A percentile compares a stretch with the other conserved stretches of the same genome.
These are phyloP conservation scores for Pseudogymnoascus sp. DNA, from an alignment of 2,329 filamentous ascomycete species.

Conservation along the genomic window DNA sequence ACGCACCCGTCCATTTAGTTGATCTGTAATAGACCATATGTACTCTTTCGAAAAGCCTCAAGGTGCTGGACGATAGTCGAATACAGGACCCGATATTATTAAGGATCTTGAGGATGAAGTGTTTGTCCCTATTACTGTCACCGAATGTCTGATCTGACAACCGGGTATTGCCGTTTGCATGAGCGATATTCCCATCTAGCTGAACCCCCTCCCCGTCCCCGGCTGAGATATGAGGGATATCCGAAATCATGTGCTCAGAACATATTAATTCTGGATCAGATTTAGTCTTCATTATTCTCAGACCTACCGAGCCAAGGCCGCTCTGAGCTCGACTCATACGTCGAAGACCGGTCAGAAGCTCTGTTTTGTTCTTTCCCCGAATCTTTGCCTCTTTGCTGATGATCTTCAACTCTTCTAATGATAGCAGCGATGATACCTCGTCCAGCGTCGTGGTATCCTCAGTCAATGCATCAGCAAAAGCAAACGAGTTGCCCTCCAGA, in stretches of 20 bases:
- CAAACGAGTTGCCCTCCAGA: slow-evolving; percentile 46
- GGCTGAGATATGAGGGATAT: neutral
- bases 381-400: slow-evolving; percentile 82
- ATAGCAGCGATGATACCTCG: slow-evolving; percentile 72
- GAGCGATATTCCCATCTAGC: neutral
- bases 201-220: too few relatives aligned
- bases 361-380: slow-evolving; percentile 78
- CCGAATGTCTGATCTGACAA: slow-evolving; percentile 14
- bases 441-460: slow-evolving; percentile 67
- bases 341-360: slow-evolving; percentile 67
- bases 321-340: slow-evolving; percentile 65
- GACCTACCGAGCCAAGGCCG: slow-evolving; percentile 61
- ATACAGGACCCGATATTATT: slow-evolving; percentile 74
- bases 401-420: slow-evolving; percentile 78
- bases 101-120: slow-evolving; percentile 72
- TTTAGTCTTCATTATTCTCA: slow-evolving; percentile 45
- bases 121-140: slow-evolving; percentile 56
- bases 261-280: neutral
- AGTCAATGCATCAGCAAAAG: slow-evolving; percentile 73
- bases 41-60: slow-evolving; percentile 84
- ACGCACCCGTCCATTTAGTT: slow-evolving; percentile 69
- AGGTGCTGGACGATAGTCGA: slow-evolving; percentile 61
- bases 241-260: neutral
- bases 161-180: neutral
- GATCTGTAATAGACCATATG: slow-evolving; percentile 95